Evolutionary conservation across 2,329 filamentous ascomycete genomes (phyloP).

Genomic region (Didymella arachidicola): DNA sequence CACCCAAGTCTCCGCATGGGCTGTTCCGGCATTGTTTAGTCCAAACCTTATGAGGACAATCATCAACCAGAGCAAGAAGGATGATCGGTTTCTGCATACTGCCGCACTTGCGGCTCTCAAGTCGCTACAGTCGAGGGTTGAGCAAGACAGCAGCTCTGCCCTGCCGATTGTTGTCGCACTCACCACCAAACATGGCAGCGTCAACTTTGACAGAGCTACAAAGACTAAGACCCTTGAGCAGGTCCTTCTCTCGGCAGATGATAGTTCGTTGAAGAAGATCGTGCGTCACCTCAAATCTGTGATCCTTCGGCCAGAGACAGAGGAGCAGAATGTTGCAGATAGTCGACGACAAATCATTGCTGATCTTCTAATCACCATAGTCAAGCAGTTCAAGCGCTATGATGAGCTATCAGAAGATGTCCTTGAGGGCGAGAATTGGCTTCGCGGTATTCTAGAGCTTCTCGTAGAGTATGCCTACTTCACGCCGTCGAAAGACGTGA

Average conservation of each 20-base stretch:
- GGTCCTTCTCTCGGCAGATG: conserved; percentile 68
- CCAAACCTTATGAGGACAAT: conserved; percentile 74
- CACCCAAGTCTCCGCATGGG: conserved; percentile 56
- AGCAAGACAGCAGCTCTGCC: conserved; percentile 64
- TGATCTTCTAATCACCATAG: conserved; percentile 61
- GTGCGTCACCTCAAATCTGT: conserved; percentile 60
- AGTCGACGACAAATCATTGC: conserved; percentile 59
- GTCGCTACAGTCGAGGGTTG: conserved; percentile 70
- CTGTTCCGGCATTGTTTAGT: conserved; percentile 73
- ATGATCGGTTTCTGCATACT: conserved; percentile 60
- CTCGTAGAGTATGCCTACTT: conserved; percentile 62
- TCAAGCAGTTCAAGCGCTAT: conserved; percentile 53
- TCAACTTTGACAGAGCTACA: conserved; percentile 86
- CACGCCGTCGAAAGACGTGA: conserved; percentile 44
- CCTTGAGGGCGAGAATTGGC: conserved; percentile 51
- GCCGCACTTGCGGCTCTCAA: conserved; percentile 80
- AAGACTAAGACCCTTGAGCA: conserved; percentile 85
- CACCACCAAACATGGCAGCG: conserved; percentile 72
- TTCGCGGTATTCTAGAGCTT: conserved; percentile 55
- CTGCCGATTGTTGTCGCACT: conserved; percentile 70
- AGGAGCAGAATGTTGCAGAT: conserved; percentile 57
- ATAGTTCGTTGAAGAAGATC: conserved; percentile 58
- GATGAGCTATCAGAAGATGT: conserved; percentile 29
- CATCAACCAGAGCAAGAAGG: conserved; percentile 48
- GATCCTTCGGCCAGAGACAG: conserved; percentile 55